phyloP scores from a whole-genome alignment of 1,139 yeast genomes.

The Zygotorulaspora mrakii region DNA sequence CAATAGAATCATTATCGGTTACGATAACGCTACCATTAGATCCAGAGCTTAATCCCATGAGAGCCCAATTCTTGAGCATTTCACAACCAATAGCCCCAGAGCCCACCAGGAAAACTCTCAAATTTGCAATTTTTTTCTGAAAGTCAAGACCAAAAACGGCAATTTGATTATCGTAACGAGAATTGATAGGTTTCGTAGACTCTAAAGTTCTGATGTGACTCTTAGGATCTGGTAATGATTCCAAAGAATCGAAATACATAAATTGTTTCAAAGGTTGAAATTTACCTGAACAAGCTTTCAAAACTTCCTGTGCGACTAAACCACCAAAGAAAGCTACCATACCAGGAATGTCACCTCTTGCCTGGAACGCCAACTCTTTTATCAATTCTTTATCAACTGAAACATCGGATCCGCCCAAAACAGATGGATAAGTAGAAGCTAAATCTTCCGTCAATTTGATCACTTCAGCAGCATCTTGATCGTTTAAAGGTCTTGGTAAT shows the following conservation, averaged over 20 bases:
- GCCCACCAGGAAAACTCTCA: slow-evolving; percentile 87
- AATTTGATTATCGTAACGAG: slow-evolving; percentile 89
- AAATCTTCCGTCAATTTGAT: slow-evolving; percentile 58
- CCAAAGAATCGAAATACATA: slow-evolving; percentile 90
- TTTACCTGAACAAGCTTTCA: slow-evolving; percentile 92
- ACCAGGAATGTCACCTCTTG: slow-evolving; percentile 90
- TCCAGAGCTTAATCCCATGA: slow-evolving; percentile 93
- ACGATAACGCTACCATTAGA: slow-evolving; percentile 78
- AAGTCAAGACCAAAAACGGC: slow-evolving; percentile 86
- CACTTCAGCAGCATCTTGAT: slow-evolving; percentile 69
- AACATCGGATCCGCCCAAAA: slow-evolving; percentile 51
- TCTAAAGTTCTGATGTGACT: slow-evolving; percentile 61
- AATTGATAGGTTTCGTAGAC: slow-evolving; percentile 66
- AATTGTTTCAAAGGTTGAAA: slow-evolving; percentile 88
- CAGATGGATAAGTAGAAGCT: slow-evolving; percentile 54
- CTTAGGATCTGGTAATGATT: slow-evolving; percentile 68
- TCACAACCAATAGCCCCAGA: slow-evolving; percentile 99
- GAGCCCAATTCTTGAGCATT: slow-evolving; percentile 97
- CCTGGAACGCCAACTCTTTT: slow-evolving; percentile 73
- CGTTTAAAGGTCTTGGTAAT: slow-evolving; percentile 75
- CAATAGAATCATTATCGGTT: slow-evolving; percentile 94
- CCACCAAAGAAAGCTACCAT: slow-evolving; percentile 92
- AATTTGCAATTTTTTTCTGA: slow-evolving; percentile 68
- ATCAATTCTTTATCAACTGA: slow-evolving; percentile 63
- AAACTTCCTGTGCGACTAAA: slow-evolving; percentile 90